Evolutionary conservation across 2,329 filamentous ascomycete genomes (phyloP).

Genomic region (Fusarium lyarnte): DNA sequence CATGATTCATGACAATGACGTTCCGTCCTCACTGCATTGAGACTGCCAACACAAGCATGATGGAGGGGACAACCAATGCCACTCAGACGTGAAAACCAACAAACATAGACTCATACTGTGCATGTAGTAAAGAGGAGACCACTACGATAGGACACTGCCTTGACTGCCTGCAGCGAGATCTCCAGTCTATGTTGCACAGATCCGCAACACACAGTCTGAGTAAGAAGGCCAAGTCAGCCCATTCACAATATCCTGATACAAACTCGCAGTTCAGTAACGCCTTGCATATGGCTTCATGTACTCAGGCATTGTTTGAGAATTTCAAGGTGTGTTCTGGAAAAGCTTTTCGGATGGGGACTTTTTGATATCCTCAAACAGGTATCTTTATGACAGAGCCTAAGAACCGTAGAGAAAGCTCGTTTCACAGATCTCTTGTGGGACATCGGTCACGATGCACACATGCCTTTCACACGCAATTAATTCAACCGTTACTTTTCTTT

Average conservation of each 20-base stretch:
- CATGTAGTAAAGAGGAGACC: background rate
- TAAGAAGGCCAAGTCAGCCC: background rate
- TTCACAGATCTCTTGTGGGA: background rate
- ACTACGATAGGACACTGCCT: background rate
- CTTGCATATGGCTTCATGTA: background rate
- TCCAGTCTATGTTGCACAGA: background rate
- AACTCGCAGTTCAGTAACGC: background rate
- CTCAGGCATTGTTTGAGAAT: background rate
- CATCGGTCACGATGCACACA: background rate
- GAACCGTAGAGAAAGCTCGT: background rate
- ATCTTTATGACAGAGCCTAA: background rate
- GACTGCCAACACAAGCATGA: background rate
- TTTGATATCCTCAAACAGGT: background rate
- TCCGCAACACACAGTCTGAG: background rate
- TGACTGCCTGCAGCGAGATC: background rate
- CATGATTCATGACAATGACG: background rate
- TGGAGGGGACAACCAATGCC: conserved; percentile 1
- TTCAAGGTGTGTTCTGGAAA: background rate
- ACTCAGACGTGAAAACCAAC: background rate
- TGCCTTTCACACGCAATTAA: background rate
- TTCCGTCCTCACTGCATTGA: conserved; percentile 11
- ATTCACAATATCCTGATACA: background rate
- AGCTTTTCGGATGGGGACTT: background rate
- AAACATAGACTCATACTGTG: background rate
- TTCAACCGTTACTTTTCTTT: background rate